A percentile compares a stretch with the other conserved stretches of the same genome.
phyloP scores from a whole-genome alignment of 371 early-diverging fungal species.

The Mortierella sp. region DNA sequence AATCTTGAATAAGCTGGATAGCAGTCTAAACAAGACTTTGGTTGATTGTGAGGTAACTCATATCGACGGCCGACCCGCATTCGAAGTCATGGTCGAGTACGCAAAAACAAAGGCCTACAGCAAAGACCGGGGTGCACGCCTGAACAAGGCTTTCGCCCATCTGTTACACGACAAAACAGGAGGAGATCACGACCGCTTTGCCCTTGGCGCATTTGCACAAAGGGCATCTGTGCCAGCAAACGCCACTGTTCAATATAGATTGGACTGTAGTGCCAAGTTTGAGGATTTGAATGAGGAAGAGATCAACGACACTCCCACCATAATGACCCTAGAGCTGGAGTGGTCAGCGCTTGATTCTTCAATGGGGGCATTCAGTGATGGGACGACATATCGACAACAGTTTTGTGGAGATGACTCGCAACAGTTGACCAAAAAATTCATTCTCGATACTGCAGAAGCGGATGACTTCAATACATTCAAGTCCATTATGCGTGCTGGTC shows the following conservation, averaged over 20 bases:
- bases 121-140: slow-evolving; percentile 41
- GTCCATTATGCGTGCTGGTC: not conserved
- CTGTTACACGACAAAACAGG: slow-evolving; percentile 42
- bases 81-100: slow-evolving; percentile 31
- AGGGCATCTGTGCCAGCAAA: slow-evolving; percentile 31
- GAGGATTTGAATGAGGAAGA: no score
- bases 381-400: slow-evolving; percentile 23
- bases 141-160: slow-evolving; percentile 47
- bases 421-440: slow-evolving; percentile 41
- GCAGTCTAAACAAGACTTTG: slow-evolving; percentile 17
- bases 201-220: slow-evolving; percentile 46
- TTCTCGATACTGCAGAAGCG: slow-evolving; percentile 37
- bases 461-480: slow-evolving; percentile 28
- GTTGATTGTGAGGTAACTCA: slow-evolving; percentile 49
- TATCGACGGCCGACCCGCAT: slow-evolving; percentile 43
- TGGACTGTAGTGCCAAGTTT: slow-evolving; percentile 30
- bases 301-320: not conserved
- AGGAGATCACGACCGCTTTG: slow-evolving; percentile 29
- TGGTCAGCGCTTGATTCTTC: slow-evolving; percentile 48
- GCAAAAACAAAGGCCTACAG: slow-evolving; percentile 35
- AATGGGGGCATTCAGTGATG: slow-evolving; percentile 23
- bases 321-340: slow-evolving; percentile 13
- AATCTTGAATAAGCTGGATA: slow-evolving; percentile 32
- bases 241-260: slow-evolving; percentile 31
- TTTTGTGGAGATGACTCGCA: slow-evolving; percentile 29